These are phyloP conservation scores for Handroanthus guayacan DNA, from an alignment of 257 asterid genomes.

Conservation along the genomic window DNA sequence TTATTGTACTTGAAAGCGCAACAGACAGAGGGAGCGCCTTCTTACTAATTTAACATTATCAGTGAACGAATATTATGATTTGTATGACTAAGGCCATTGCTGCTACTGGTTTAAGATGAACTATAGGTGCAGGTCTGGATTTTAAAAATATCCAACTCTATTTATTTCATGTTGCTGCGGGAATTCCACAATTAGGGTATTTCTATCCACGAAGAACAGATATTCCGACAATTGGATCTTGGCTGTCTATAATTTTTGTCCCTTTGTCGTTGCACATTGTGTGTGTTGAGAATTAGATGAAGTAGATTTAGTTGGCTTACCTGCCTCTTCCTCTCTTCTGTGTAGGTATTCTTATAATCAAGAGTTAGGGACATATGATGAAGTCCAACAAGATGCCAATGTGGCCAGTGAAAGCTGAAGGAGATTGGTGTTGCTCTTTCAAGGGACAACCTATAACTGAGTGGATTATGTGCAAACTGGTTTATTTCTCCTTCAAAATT, in stretches of 20 bases:
- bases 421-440: background rate
- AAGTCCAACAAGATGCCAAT: conserved; percentile 58
- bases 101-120: background rate
- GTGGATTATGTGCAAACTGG: background rate
- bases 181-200: background rate
- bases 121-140: background rate
- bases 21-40: background rate
- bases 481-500: background rate
- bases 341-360: conserved; percentile 77
- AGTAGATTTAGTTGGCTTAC: conserved; percentile 14
- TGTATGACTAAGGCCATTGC: background rate
- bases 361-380: conserved; percentile 71
- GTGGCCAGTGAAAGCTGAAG: conserved; percentile 44
- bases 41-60: background rate
- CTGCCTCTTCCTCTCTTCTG: background rate
- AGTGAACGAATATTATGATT: background rate
- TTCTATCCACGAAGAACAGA: background rate
- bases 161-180: background rate
- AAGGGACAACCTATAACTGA: conserved; percentile 2
- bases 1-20: background rate
- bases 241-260: background rate
- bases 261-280: background rate
- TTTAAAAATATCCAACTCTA: background rate
- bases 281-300: background rate
- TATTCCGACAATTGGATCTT: no score